phyloP scores from a whole-genome alignment of 1,139 yeast genomes.

The Insectozyma bohioensis region DNA sequence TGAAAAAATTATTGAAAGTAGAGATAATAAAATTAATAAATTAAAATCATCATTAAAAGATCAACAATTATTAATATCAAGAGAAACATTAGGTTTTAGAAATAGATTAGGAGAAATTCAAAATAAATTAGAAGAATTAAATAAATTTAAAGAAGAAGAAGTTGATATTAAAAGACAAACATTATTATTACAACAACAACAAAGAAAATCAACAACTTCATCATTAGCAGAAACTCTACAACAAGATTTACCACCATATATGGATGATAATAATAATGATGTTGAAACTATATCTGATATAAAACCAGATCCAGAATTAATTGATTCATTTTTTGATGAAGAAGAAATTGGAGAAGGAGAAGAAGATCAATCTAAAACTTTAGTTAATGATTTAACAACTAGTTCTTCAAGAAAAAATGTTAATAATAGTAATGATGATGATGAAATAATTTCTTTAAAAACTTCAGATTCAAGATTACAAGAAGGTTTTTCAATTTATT shows the following conservation, averaged over 20 bases:
- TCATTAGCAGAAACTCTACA: too few relatives aligned
- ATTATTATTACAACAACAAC: slow-evolving; percentile 5
- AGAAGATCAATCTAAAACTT: slow-evolving; percentile 5
- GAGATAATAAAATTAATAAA: slow-evolving; percentile 58
- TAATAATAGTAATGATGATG: not conserved
- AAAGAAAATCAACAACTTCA: too few relatives aligned
- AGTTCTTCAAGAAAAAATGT: not conserved
- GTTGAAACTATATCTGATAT: slow-evolving; percentile 8
- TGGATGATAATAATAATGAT: slow-evolving; percentile 5
- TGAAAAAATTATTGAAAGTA: slow-evolving; percentile 57
- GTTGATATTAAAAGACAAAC: slow-evolving; percentile 8
- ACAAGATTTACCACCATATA: not conserved
- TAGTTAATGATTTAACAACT: too few relatives aligned
- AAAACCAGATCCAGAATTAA: slow-evolving; percentile 11
- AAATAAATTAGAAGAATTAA: slow-evolving; percentile 40
- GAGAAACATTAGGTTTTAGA: slow-evolving; percentile 57
- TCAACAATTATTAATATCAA: slow-evolving; percentile 48
- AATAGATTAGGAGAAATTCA: slow-evolving; percentile 38
- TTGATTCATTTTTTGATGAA: slow-evolving; percentile 7
- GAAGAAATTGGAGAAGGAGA: not conserved
- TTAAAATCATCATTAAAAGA: slow-evolving; percentile 53
- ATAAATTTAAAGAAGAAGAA: slow-evolving; percentile 13
- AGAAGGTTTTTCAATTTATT: slow-evolving; percentile 11
- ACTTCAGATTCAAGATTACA: too few relatives aligned
- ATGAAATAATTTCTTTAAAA: too few relatives aligned